Evolutionary conservation across 306 rosid species (phyloP).

Genomic region (Clitoria ternatea): DNA sequence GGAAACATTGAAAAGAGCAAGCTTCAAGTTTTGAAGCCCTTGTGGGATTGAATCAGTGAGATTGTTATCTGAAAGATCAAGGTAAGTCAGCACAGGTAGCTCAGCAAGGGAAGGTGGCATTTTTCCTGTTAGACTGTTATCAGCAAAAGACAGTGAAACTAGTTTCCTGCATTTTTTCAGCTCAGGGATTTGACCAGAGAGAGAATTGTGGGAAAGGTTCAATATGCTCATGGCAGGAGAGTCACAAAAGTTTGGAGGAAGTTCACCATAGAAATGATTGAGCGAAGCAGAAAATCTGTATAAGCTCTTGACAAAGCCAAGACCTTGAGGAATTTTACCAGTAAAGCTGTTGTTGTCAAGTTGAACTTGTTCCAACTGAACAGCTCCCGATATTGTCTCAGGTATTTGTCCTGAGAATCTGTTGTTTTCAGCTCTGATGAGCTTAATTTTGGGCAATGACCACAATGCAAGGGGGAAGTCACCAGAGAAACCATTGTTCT

Average conservation of each 20-base stretch:
- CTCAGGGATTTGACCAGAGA: slow-evolving; percentile 81
- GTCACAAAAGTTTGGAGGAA: slow-evolving; percentile 83
- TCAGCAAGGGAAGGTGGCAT: slow-evolving; percentile 75
- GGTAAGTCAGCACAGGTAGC: slow-evolving; percentile 86
- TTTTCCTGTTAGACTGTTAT: slow-evolving; percentile 65
- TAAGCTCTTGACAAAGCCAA: slow-evolving; percentile 71
- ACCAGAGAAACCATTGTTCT: slow-evolving; percentile 80
- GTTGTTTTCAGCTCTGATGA: slow-evolving; percentile 88
- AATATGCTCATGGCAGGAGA: slow-evolving; percentile 97
- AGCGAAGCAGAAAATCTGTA: slow-evolving; percentile 94
- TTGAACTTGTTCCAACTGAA: slow-evolving; percentile 89
- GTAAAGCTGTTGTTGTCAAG: slow-evolving; percentile 74
- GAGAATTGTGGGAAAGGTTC: slow-evolving; percentile 80
- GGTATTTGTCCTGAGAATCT: slow-evolving; percentile 79
- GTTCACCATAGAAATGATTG: slow-evolving; percentile 66
- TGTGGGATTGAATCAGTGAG: slow-evolving; percentile 87
- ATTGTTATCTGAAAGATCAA: slow-evolving; percentile 89
- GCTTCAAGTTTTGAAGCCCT: slow-evolving; percentile 88
- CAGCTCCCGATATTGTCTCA: slow-evolving; percentile 72
- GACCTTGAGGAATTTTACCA: slow-evolving; percentile 69
- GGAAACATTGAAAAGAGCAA: slow-evolving; percentile 93
- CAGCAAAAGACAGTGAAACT: slow-evolving; percentile 82
- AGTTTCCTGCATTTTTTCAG: slow-evolving; percentile 69
- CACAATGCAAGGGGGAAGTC: slow-evolving; percentile 64
- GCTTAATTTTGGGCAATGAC: slow-evolving; percentile 83